Evolutionary conservation across 2,329 filamentous ascomycete genomes (phyloP), one percentile per base, ranked within the genome.

Genomic region (Penicillium freii): DNA sequence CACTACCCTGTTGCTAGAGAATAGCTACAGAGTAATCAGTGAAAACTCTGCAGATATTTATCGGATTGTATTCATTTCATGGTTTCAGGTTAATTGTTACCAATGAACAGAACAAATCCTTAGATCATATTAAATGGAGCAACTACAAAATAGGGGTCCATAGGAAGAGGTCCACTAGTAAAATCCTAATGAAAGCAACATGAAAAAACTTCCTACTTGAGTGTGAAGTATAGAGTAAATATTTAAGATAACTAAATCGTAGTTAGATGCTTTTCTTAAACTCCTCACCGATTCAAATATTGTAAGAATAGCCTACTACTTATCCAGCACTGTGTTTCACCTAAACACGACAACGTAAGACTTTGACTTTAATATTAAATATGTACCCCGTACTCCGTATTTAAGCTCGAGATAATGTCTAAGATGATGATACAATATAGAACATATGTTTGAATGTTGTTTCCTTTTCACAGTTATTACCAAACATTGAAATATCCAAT

Each of bases 31-130:
- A 29, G 10, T 21, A 40, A 31, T 19, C 25, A 5, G 6, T 38
- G 4, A 23, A 29, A 11, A 29, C 3, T 31, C 19, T 39, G 34
- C 10, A 19, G 9, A 25, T 10, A 33, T 54, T 33, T 25, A 19
- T 13, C 5, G 27, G 9, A 10, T 13, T 21, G 31, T 13, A 6
- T 33, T 33, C 11, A 39, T 36, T 31, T 15, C 25, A 6, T 34
- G 13, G 51, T 54, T 54, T 54, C 51, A 49, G 27, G 15, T 45
- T 52, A 8, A 54, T 54, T 48, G 36, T 15, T 19, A 40, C 19
- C 25, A 31, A 25, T 44, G 9, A 31, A 25, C 10, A 38, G 19
- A 33, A 19, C 6, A 46, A 33, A 49, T 25, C 25, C 17, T 23
- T 39, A 3, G 6, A 23, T 33, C 3, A 25, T 21, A 13, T 50